A percentile compares a stretch with the other conserved stretches of the same genome.
These are phyloP conservation scores for Vigna radiata DNA, from an alignment of 306 rosid species.

Conservation along the genomic window DNA sequence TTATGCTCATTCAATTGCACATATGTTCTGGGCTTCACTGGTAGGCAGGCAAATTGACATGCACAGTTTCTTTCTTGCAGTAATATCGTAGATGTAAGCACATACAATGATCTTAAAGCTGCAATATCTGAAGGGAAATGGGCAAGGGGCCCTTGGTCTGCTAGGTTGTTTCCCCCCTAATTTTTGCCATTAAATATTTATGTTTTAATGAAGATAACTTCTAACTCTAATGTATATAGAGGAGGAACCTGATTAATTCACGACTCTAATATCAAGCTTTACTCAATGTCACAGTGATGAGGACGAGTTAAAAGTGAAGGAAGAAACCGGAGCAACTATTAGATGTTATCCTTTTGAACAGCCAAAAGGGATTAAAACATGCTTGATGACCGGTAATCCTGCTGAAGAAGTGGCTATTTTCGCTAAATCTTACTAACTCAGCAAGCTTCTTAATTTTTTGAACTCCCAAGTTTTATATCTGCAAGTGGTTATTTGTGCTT, in stretches of 20 bases:
- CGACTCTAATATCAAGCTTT: constrained; percentile 43
- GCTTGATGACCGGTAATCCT: constrained; percentile 86
- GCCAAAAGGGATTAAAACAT: constrained; percentile 70
- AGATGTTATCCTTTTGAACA: constrained; percentile 96
- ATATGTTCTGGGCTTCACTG: constrained; percentile 21
- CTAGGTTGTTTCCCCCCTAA: constrained; percentile 60
- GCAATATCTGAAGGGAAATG: constrained; percentile 93
- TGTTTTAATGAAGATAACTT: constrained; percentile 11
- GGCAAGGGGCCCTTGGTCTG: constrained; percentile 99
- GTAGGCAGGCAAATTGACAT: constrained; percentile 35
- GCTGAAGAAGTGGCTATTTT: constrained; percentile 94
- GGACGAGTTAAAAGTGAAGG: constrained; percentile 87
- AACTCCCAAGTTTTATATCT: constrained; percentile 22
- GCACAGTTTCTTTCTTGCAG: constrained; percentile 54
- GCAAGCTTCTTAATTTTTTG: constrained; percentile 13
- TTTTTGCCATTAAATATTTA: not conserved
- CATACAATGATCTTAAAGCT: constrained; percentile 87
- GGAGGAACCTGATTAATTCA: constrained; percentile 38
- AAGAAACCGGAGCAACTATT: constrained; percentile 96
- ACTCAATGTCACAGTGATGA: constrained; percentile 61
- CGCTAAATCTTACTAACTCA: constrained; percentile 78
- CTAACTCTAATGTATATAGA: not conserved
- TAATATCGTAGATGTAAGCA: constrained; percentile 82
- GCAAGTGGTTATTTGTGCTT: constrained; percentile 10
- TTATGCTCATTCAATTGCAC: constrained; percentile 16